phyloP scores from a whole-genome alignment of 306 rosid genomes.

The Gastrolobium bilobum region DNA sequence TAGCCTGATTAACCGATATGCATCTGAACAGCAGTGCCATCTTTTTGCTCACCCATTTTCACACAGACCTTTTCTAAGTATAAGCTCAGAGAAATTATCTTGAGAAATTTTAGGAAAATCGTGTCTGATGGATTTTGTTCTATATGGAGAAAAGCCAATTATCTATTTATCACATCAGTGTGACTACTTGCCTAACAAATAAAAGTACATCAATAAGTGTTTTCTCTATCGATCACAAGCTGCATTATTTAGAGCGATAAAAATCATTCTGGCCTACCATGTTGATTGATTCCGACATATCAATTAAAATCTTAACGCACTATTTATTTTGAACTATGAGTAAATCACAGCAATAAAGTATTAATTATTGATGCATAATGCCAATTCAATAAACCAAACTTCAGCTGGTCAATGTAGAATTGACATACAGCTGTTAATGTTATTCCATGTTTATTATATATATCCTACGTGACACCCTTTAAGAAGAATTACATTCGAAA shows the following conservation, averaged over 20 bases:
- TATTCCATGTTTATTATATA: neutral
- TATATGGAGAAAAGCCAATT: neutral
- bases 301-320: neutral
- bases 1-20: neutral
- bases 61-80: neutral
- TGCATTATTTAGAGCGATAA: neutral
- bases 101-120: neutral
- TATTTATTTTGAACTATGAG: neutral
- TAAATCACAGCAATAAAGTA: neutral
- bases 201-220: neutral
- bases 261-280: slow-evolving; percentile 19
- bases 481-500: neutral
- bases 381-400: neutral
- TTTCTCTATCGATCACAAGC: neutral
- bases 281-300: slow-evolving; percentile 17
- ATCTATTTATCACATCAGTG: slow-evolving; percentile 24
- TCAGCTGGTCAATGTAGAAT: neutral
- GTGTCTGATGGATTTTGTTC: neutral
- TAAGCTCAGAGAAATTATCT: neutral
- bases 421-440: slow-evolving; percentile 12
- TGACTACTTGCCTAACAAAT: slow-evolving; percentile 28
- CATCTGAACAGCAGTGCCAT: neutral
- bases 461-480: neutral
- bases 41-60: too few relatives aligned
- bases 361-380: neutral